Percentiles rank a stretch among this genome's conserved stretches.
Evolutionary conservation across 2,329 filamentous ascomycete species (phyloP).

Genomic region (Aureobasidium subglaciale): DNA sequence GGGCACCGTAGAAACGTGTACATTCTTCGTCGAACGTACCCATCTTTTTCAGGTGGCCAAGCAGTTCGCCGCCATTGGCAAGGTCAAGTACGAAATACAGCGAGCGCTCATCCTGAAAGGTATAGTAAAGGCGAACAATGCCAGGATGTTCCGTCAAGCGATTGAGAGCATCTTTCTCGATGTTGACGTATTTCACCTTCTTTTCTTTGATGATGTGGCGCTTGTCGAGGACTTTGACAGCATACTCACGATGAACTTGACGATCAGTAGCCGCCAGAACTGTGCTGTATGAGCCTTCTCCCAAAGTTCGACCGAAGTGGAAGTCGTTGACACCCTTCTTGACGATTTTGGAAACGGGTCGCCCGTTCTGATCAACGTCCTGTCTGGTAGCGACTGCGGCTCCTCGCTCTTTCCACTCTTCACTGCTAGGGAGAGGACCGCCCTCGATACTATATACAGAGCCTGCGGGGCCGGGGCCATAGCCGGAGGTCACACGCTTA

Average conservation of each 20-base stretch:
- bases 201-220: constrained; percentile 99
- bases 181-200: constrained; percentile 99
- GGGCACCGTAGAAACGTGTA: constrained; percentile 85
- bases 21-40: constrained; percentile 94
- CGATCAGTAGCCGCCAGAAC: constrained; percentile 89
- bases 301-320: constrained; percentile 80
- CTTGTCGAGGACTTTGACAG: constrained; percentile 97
- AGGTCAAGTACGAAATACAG: constrained; percentile 95
- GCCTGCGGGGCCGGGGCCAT: constrained; percentile 18
- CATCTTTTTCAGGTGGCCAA: constrained; percentile 90
- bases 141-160: constrained; percentile 92
- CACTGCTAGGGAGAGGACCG: constrained; percentile 58
- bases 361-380: constrained; percentile 79
- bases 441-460: constrained; percentile 48
- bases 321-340: constrained; percentile 99
- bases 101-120: constrained; percentile 93
- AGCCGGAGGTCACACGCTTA: constrained; percentile 52
- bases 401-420: constrained; percentile 93
- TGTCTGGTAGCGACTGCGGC: constrained; percentile 78
- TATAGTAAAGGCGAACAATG: constrained; percentile 95
- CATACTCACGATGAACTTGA: constrained; percentile 91
- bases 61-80: constrained; percentile 82
- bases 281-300: constrained; percentile 96
- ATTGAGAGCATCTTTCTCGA: constrained; percentile 97
- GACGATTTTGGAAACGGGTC: constrained; percentile 71